A percentile compares a stretch with the other conserved stretches of the same genome.
Conservation (phyloP, 306 rosid species). For the Styphnolobium japonicum region DNA sequence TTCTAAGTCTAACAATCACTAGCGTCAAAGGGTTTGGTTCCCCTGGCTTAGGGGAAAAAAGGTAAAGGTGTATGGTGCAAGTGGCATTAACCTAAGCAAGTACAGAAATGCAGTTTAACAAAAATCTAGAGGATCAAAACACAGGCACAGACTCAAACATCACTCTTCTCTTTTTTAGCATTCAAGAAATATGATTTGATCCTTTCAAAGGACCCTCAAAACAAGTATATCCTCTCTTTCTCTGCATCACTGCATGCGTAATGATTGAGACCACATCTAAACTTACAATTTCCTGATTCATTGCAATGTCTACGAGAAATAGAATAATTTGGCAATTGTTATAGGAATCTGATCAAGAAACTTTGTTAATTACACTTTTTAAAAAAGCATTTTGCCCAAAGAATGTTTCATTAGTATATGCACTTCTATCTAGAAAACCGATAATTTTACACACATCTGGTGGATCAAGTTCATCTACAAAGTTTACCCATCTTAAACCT, state of each 20-base stretch:
- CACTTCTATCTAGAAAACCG: background rate
- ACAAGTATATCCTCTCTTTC: background rate
- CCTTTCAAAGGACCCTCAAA: background rate
- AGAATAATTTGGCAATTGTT: background rate
- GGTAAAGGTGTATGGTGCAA: background rate
- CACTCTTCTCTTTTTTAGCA: background rate
- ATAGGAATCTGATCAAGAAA: background rate
- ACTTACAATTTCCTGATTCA: background rate
- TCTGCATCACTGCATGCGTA: background rate
- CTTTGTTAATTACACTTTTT: background rate
- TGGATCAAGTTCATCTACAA: slow-evolving; percentile 2
- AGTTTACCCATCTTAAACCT: background rate
- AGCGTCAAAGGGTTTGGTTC: background rate
- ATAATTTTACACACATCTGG: background rate
- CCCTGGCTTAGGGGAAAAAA: background rate
- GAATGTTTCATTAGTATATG: background rate
- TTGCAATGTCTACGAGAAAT: background rate
- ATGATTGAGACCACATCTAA: background rate
- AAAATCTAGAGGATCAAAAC: background rate
- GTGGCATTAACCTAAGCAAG: background rate
- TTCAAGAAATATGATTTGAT: background rate
- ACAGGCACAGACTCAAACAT: background rate
- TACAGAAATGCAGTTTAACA: background rate
- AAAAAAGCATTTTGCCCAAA: background rate
- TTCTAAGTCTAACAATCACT: background rate